Evolutionary conservation across 805 yeast genomes (phyloP), one percentile per base, ranked within the genome.

Genomic region (Tanozyma kutaoensis): DNA sequence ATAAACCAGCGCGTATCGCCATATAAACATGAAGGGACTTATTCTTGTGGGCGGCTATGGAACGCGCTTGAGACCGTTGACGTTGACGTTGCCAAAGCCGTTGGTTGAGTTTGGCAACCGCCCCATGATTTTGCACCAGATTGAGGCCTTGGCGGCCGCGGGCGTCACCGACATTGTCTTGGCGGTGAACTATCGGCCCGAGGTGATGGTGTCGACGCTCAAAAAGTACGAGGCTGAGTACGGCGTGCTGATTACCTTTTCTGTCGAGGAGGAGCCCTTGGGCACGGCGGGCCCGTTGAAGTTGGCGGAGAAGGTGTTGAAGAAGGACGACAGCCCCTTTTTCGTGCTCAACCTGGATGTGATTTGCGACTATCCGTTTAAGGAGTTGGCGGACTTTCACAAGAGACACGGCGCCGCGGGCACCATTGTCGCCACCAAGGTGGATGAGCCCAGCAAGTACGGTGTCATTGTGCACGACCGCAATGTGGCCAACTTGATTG

Each of bases 41-140:
- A 88, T 88, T 71, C 76, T 88, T 58, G 97, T 88, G 47, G 98
- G 98, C 55, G 98, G 98, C 62, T 91, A 86, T 69, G 99, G 99
- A 71, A 91, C 99, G 51, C 91, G 99, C 69, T 79, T 91, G 68
- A 86, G 99, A 74, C 99, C 99, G 37, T 69, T 91, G 50, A 86
- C 97, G 37, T 67, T 86, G 46, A 84, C 96, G 33, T 71, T 77
- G 39, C 97, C 97, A 57, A 86, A 86, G 65, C 97, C 97, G 28
- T 69, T 86, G 59, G 96, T 86, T 39, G 97, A 88, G 65, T 91
- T 91, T 50, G 99, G 81, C 57, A 91, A 91, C 81, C 81, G 88
- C 66, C 97, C 99, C 50, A 91, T 91, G 98, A 91, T 91, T 48
- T 68, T 84, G 46, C 98, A 91, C 60, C 99, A 91, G 68, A 85